Conservation (phyloP, 169 alveolate species). For the Perkinsus olseni region DNA sequence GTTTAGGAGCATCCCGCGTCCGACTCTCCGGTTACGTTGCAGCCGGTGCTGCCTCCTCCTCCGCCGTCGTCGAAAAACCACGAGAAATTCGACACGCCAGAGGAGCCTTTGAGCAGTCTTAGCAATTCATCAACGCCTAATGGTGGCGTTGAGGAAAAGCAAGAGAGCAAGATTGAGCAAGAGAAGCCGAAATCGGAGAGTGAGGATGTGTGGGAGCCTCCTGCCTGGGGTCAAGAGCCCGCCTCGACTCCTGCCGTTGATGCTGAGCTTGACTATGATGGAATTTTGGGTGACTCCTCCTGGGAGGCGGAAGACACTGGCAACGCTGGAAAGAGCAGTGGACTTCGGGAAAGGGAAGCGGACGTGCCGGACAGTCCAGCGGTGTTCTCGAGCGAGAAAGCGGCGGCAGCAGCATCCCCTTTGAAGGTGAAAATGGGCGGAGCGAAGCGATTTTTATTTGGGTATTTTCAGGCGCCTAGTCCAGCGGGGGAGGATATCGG, state of each 20-base stretch:
- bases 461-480: not conserved
- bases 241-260: not conserved
- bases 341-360: not conserved
- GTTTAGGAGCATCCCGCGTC: no score
- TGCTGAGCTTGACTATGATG: not conserved
- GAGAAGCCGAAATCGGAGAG: no score
- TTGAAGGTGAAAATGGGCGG: not conserved
- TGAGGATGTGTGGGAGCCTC: not conserved
- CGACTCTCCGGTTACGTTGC: no score
- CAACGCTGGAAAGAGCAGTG: not conserved
- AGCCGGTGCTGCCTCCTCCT: no score
- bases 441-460: not conserved
- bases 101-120: no score
- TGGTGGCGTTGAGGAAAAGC: not conserved
- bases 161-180: no score
- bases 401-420: not conserved
- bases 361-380: not conserved
- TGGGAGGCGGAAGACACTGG: not conserved
- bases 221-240: not conserved
- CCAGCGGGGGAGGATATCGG: not conserved
- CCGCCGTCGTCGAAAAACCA: no score
- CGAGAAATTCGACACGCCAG: no score
- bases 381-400: not conserved
- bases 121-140: not conserved
- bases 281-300: not conserved